These are phyloP conservation scores for Daldinia eschscholtzii DNA, from an alignment of 2,329 filamentous ascomycete species.

Conservation along the genomic window DNA sequence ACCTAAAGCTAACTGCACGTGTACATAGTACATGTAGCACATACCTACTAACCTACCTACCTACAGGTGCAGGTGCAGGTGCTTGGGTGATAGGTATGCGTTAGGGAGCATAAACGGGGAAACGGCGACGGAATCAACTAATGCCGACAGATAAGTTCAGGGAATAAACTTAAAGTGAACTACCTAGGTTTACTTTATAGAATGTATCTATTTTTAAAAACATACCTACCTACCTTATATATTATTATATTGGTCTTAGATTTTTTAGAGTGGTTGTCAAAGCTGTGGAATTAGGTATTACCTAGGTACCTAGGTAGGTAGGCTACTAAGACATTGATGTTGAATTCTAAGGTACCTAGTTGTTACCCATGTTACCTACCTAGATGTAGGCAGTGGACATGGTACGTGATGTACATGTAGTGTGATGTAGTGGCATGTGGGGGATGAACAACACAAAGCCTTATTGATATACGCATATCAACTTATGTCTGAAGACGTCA, in stretches of 20 bases:
- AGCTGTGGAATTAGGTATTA: neutral
- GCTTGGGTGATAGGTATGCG: no score
- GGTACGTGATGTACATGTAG: no score
- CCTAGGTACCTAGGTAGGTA: no score
- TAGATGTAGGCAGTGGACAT: no score
- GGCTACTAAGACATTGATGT: neutral
- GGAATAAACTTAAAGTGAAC: neutral
- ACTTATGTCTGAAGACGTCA: neutral
- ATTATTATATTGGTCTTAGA: neutral
- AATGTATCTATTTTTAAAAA: neutral
- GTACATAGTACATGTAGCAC: neutral
- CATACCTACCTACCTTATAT: neutral
- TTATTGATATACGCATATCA: constrained; percentile 2
- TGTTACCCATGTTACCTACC: no score
- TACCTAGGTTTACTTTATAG: neutral
- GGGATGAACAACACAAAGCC: neutral
- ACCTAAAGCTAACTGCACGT: neutral
- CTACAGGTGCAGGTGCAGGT: no score
- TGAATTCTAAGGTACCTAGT: no score
- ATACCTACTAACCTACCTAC: neutral
- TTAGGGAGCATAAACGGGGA: no score
- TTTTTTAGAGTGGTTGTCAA: neutral
- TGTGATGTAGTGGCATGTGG: neutral
- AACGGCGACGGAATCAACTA: constrained; percentile 9
- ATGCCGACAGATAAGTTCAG: neutral